Percentiles rank a stretch among this genome's conserved stretches.
These are phyloP conservation scores for Fusarium concolor DNA, from an alignment of 2,329 filamentous ascomycete genomes.

Conservation along the genomic window DNA sequence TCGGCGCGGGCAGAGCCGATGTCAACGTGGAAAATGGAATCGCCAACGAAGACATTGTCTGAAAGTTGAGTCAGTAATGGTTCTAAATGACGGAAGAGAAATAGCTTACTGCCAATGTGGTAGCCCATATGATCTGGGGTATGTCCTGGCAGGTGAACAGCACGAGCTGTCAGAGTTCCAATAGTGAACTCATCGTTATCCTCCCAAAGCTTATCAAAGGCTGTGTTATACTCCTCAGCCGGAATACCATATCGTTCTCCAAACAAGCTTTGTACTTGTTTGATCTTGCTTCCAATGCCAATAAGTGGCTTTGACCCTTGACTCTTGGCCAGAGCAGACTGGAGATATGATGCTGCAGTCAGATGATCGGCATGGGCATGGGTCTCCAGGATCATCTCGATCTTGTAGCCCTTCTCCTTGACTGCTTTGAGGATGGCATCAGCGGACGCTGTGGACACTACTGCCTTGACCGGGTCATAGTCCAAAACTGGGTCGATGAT, in stretches of 20 bases:
- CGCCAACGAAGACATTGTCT: conserved; percentile 63
- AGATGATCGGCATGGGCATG: conserved; percentile 72
- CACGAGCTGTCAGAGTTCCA: conserved; percentile 58
- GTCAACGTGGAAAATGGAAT: conserved; percentile 64
- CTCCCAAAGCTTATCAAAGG: conserved; percentile 65
- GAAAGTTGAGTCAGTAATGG: accelerated
- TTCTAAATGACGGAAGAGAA: accelerated
- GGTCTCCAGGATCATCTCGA: conserved; percentile 69
- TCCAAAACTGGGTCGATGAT: conserved; percentile 74
- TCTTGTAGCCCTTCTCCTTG: conserved; percentile 57
- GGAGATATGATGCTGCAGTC: conserved; percentile 69
- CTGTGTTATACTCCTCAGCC: conserved; percentile 55
- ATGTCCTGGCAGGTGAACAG: conserved; percentile 69
- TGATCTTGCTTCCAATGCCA: conserved; percentile 67
- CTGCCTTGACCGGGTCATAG: conserved; percentile 58
- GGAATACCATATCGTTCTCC: conserved; percentile 60
- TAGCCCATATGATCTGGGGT: conserved; percentile 72
- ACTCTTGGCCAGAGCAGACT: conserved; percentile 53
- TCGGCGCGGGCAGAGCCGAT: conserved; percentile 66
- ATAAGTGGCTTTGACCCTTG: conserved; percentile 57
- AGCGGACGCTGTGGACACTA: conserved; percentile 63
- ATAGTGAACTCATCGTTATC: conserved; percentile 66
- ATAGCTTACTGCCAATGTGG: conserved; percentile 57
- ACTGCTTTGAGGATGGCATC: conserved; percentile 62
- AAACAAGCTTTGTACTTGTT: conserved; percentile 63